phyloP scores from a whole-genome alignment of 805 yeast species.

The Monosporozyma yasuniensis region DNA sequence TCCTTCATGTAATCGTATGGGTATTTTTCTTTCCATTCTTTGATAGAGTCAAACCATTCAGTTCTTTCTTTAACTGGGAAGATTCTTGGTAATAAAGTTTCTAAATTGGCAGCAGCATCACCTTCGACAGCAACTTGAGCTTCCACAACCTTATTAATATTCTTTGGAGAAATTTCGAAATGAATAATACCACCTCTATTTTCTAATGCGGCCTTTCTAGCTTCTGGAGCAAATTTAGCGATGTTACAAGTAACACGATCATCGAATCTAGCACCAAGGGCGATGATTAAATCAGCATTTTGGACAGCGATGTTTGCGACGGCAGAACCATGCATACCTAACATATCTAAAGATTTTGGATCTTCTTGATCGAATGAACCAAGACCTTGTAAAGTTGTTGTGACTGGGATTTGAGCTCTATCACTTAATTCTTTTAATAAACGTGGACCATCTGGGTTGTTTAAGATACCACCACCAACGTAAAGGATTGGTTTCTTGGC shows the following conservation, averaged over 20 bases:
- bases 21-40: constrained; percentile 75
- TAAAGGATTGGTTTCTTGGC: constrained; percentile 86
- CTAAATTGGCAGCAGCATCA: constrained; percentile 77
- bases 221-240: constrained; percentile 86
- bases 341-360: constrained; percentile 85
- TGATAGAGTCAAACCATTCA: constrained; percentile 69
- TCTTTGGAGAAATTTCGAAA: constrained; percentile 92
- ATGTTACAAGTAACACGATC: constrained; percentile 93
- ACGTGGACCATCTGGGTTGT: constrained; percentile 70
- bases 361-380: constrained; percentile 93
- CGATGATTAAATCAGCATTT: constrained; percentile 84
- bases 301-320: constrained; percentile 94
- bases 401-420: constrained; percentile 88
- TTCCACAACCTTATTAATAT: constrained; percentile 93
- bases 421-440: constrained; percentile 77
- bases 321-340: constrained; percentile 97
- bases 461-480: constrained; percentile 86
- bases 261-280: constrained; percentile 97
- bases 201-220: constrained; percentile 79
- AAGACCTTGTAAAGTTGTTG: constrained; percentile 88
- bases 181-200: constrained; percentile 93
- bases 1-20: constrained; percentile 79
- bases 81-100: constrained; percentile 62
- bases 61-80: constrained; percentile 56
- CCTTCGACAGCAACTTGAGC: constrained; percentile 97